These are phyloP conservation scores for Solanum gandarillasii DNA, from an alignment of 257 asterid genomes.

Conservation along the genomic window DNA sequence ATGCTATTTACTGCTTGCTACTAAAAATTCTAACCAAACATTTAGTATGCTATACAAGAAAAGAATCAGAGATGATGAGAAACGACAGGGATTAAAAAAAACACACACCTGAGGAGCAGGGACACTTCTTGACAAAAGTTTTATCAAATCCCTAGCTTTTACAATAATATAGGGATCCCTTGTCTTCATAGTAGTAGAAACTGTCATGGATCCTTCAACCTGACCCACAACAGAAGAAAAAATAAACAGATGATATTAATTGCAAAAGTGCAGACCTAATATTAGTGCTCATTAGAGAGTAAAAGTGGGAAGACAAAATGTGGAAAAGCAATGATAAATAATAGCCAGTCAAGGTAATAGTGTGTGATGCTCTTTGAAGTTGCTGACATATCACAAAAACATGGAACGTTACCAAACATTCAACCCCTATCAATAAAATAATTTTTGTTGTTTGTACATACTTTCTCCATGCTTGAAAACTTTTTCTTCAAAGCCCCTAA, in stretches of 20 bases:
- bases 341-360: neutral
- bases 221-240: conserved; percentile 10
- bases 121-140: conserved; percentile 89
- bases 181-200: conserved; percentile 76
- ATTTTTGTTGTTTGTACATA: neutral
- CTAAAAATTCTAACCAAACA: neutral
- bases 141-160: conserved; percentile 88
- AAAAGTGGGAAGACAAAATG: neutral
- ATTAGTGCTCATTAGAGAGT: neutral
- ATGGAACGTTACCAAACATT: neutral
- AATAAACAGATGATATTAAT: neutral
- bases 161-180: conserved; percentile 75
- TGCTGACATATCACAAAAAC: neutral
- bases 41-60: neutral
- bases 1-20: neutral
- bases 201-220: conserved; percentile 95
- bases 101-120: conserved; percentile 80
- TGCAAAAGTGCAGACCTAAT: neutral
- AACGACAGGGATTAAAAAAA: neutral
- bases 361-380: neutral
- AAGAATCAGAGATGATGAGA: neutral
- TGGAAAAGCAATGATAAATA: neutral
- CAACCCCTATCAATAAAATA: neutral
- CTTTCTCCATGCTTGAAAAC: neutral
- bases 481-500: neutral